Base-by-base conservation (phyloP, 139 green algal genomes). In the Nannochloris sp. region DNA sequence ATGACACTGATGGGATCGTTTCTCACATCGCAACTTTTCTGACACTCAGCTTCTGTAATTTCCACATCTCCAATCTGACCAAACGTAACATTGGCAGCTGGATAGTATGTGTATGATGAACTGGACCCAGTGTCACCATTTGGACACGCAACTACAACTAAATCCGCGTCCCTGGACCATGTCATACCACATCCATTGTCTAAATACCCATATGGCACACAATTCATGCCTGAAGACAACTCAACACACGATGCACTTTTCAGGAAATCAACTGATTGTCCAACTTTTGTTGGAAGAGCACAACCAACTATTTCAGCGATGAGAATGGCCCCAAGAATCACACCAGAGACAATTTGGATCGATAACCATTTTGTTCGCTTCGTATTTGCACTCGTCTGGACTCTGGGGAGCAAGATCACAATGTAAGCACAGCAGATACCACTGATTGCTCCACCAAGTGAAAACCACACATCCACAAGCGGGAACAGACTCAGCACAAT, bases 381-480 rank as follows among this genome's bases (percentile, higher is more conserved):
- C 2, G 31, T 17, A 40, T 40, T 20, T 53, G 16, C 46, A 53
- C 46, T 10, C 20, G 16, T 20, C 55, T 20, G 3, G 11, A 10
- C 55, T 3, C 14, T 31, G 14, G 53, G 26, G 29, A 71, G 17
- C 8, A 65, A 13, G 8, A 65, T 16, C 3, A 71, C 10, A 16
- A 36, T 43, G 16, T 28, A 13, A 0, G 65, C 14, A 20, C 57
- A 2, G 10, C 26, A 25, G 17, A 55, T 2, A 9, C 70, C 70
- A 23, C 61, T 31, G 16, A 73, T 26, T 26, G 69, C 30, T 14
- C 30, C 70, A 1, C 46, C 51, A 6, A 25, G 37, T 6, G 29
- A 31, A 60, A 64, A 68, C 65, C 64, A 77, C 0, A 63, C 43
- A 55, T 77, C 62, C 5, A 81, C 33, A 16, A 82, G 40, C 4